Evolutionary conservation across 2,329 filamentous ascomycete genomes (phyloP), one percentile per base, ranked within the genome.

Genomic region (Aspergillus sp.): DNA sequence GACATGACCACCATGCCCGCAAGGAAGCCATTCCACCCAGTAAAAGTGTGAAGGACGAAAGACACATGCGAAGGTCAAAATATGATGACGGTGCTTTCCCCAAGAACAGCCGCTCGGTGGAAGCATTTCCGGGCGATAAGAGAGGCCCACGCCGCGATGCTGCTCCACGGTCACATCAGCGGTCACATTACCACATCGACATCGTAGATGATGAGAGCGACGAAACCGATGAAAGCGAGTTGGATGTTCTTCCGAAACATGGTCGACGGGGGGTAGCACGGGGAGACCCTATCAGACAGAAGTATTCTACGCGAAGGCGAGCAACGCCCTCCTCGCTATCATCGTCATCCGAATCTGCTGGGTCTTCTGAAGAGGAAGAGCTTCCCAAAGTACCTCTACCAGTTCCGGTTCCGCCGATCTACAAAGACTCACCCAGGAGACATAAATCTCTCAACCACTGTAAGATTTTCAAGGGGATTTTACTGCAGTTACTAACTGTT

Each of bases 311-410:
- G 11, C 39, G 51, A 23, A 40, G 23, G 21, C 44, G 45, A 50
- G 51, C 57, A 70, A 79, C 53, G 71, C 76, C 55, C 68, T 75
- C 37, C 74, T 75, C 51, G 1, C 46, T 44, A 6, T 54, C 51
- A 6, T 58, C 51, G 4, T 58, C 52, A 11, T 48, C 55, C 11
- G 45, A 46, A 33, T 40, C 45, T 27, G 54, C 39, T 19, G 39
- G 19, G 12, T 44, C 31, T 27, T 48, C 3, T 77, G 56, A 54
- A 78, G 8, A 78, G 14, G 57, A 53, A 17, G 57, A 53, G 39
- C 46, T 57, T 23, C 54, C 82, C 19, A 75, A 61, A n/a, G 76
- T 73, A 74, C 77, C 59, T 15, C 47, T 58, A n/a, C 59, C 59
- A n/a, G 46, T 54, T 9, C 52, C 48, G 2, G 35, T 51, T 5